Base-by-base conservation (phyloP, 2,329 filamentous ascomycete genomes). In the Aspergillus versicolor region DNA sequence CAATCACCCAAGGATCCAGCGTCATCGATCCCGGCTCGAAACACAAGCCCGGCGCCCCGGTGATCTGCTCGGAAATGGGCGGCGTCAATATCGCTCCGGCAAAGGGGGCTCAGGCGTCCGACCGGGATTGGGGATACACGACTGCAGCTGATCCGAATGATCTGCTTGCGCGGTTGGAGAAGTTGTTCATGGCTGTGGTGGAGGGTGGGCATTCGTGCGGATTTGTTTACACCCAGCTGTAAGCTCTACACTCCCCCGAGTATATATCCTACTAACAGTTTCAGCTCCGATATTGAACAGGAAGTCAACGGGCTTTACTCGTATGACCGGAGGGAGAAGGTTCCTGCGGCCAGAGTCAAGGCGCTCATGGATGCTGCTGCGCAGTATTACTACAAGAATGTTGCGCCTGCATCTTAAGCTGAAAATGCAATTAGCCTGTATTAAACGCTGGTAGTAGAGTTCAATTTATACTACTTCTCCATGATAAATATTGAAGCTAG, bases 231-330 rank as follows among this genome's bases (percentile, higher is more conserved):
- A 89, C 87, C 2, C 86, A 89, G 60, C 65, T 88, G 79, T 84
- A 67, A 75, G 82, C 76, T 30, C 13, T 2, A 32, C 9, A 49
- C 17, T 2, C 2, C 22, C 27, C 6, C 24, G 3, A 12, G 3
- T 5, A 3, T 11, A 30, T 11, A 27, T 9, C 1, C 21, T 51
- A 3, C 46, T 55, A 19, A 51, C n/a, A 11, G 2, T 1, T 24
- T 43, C 67, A 65, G 67, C 60, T 78, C 78, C 56, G 82, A 85
- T 65, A 85, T 89, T 51, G 86, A 89, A 70, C 86, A 89, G 64
- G 87, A 89, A 65, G 83, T 84, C 37, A 89, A 89, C 62, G 87
- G 86, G 0, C 65, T 89, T 22, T 88, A 88, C 63, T 82, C 84
- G 0, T 87, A 82, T 61, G 81, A 88, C 59, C 79, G 87, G 1